Evolutionary conservation across 2,329 filamentous ascomycete species (phyloP).

Genomic region (Samsoniella hepiali): DNA sequence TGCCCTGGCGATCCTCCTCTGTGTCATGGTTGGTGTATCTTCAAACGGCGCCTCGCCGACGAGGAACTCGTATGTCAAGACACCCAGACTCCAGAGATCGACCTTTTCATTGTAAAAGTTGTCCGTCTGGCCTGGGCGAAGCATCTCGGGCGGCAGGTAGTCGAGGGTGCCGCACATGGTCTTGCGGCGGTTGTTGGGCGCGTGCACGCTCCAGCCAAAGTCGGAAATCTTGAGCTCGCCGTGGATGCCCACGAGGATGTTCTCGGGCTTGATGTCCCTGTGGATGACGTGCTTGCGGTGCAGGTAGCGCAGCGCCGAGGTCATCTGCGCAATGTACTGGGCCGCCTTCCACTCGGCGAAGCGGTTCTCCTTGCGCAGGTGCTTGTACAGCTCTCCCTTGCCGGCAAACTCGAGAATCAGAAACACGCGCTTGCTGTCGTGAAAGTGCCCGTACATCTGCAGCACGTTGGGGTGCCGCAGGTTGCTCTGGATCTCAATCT

Average conservation of each 20-base stretch:
- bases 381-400: conserved; percentile 85
- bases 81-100: conserved; percentile 92
- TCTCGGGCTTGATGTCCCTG: conserved; percentile 95
- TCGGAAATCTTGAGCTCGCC: conserved; percentile 98
- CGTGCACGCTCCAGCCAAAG: conserved; percentile 98
- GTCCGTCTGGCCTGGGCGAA: conserved; percentile 73
- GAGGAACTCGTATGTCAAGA: conserved; percentile 93
- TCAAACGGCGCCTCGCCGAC: conserved; percentile 97
- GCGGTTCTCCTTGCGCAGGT: conserved; percentile 70
- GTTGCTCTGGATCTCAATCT: conserved; percentile 88
- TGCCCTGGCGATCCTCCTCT: conserved; percentile 78
- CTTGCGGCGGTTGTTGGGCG: conserved; percentile 86
- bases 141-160: conserved; percentile 97
- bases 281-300: conserved; percentile 98
- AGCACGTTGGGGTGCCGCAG: conserved; percentile 83
- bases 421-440: conserved; percentile 84
- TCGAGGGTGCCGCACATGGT: conserved; percentile 98
- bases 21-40: conserved; percentile 91
- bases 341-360: conserved; percentile 86
- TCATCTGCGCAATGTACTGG: conserved; percentile 87
- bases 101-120: conserved; percentile 95
- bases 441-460: conserved; percentile 81
- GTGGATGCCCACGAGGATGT: conserved; percentile 92
- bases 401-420: conserved; percentile 84
- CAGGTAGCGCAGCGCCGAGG: conserved; percentile 81